phyloP scores from a whole-genome alignment of 176 grass and related monocot genomes.

The Thalia dealbata region DNA sequence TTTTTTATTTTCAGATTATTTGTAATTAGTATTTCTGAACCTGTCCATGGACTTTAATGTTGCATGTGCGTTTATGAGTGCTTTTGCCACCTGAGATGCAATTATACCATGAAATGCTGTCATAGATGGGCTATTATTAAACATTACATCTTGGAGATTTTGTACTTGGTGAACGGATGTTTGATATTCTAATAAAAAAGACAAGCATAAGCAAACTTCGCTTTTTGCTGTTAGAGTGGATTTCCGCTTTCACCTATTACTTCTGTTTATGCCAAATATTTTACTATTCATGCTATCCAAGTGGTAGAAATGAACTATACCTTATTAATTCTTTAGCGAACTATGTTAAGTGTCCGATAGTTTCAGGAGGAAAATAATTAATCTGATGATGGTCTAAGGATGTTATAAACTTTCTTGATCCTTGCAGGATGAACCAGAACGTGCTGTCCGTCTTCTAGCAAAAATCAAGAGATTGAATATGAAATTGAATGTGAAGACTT shows the following conservation, averaged over 20 bases:
- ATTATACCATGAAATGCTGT: not conserved
- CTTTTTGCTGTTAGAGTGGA: not conserved
- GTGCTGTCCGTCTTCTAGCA: slow-evolving; percentile 52
- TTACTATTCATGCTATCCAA: not conserved
- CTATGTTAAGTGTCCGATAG: not conserved
- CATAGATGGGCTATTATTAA: not conserved
- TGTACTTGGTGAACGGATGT: not conserved
- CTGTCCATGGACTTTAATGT: not conserved
- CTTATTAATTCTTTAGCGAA: not conserved
- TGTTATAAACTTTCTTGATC: not conserved
- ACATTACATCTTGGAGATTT: not conserved
- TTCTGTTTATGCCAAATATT: not conserved
- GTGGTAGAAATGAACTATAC: not conserved
- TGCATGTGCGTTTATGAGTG: not conserved
- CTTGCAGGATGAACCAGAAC: slow-evolving; percentile 71
- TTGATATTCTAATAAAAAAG: not conserved
- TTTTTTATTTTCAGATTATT: not conserved
- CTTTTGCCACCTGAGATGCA: not conserved
- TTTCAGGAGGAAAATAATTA: not conserved
- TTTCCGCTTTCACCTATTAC: not conserved
- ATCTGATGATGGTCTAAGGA: not conserved
- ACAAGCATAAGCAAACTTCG: not conserved
- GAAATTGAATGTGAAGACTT: slow-evolving; percentile 55
- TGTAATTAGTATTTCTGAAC: not conserved
- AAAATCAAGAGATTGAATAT: slow-evolving; percentile 58